These are phyloP conservation scores for Colletotrichum scovillei DNA, from an alignment of 2,329 filamentous ascomycete genomes.

Conservation along the genomic window DNA sequence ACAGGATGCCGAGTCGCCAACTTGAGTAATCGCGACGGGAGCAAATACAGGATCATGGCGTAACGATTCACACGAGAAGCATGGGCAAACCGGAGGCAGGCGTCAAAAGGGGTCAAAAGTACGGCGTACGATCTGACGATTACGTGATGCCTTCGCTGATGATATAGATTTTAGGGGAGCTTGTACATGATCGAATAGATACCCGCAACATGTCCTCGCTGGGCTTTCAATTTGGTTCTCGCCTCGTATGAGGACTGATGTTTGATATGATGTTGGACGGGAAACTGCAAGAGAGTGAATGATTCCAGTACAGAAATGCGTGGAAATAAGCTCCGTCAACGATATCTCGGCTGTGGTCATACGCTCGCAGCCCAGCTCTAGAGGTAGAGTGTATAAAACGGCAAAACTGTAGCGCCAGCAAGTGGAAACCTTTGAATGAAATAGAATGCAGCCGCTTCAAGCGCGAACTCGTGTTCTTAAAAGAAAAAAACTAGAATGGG, in stretches of 20 bases:
- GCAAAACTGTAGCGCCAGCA: not conserved
- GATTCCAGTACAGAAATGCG: too few relatives aligned
- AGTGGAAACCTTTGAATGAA: not conserved
- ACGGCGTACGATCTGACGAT: constrained; percentile 29
- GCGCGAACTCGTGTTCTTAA: too few relatives aligned
- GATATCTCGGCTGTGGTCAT: too few relatives aligned
- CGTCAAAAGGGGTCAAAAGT: constrained; percentile 31
- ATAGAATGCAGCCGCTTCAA: not conserved
- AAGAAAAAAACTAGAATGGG: constrained; percentile 1
- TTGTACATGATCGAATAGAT: constrained; percentile 37
- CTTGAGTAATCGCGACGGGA: not conserved
- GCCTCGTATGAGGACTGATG: not conserved
- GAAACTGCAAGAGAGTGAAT: too few relatives aligned
- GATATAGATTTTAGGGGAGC: constrained; percentile 34
- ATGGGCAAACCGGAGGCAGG: constrained; percentile 32
- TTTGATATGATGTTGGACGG: too few relatives aligned
- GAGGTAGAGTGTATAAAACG: too few relatives aligned
- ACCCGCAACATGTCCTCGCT: constrained; percentile 31
- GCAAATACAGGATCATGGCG: constrained; percentile 24
- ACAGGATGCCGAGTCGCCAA: not conserved
- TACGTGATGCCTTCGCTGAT: constrained; percentile 32
- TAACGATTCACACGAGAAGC: constrained; percentile 30
- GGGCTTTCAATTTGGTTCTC: constrained; percentile 16
- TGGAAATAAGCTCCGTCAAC: too few relatives aligned
- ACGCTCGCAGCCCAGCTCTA: too few relatives aligned